These are phyloP conservation scores for Paraphaeosphaeria minitans DNA, from an alignment of 2,329 filamentous ascomycete species.

Conservation along the genomic window DNA sequence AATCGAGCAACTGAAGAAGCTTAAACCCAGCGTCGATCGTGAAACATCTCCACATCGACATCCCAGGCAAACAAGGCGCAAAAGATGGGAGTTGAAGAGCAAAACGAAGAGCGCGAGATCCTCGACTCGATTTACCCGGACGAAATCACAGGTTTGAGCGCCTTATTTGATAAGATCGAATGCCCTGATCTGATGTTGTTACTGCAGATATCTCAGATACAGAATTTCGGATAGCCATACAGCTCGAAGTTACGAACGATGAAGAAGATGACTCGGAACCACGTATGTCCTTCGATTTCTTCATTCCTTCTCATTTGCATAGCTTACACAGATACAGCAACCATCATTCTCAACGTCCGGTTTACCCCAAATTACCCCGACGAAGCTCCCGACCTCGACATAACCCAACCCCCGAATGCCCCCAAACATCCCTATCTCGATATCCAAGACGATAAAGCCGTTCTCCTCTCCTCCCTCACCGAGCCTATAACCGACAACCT, in stretches of 20 bases:
- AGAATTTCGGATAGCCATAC: slow-evolving; percentile 83
- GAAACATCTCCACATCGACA: not conserved
- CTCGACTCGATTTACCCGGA: slow-evolving; percentile 98
- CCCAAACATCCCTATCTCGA: slow-evolving; percentile 74
- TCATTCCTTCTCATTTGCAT: too few relatives aligned
- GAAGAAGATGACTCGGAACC: slow-evolving; percentile 65
- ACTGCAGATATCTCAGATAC: slow-evolving; percentile 81
- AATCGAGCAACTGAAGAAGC: not conserved
- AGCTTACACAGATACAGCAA: slow-evolving; percentile 51
- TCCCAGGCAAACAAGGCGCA: slow-evolving; percentile 1
- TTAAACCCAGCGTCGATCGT: not conserved
- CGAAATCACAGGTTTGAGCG: slow-evolving; percentile 81
- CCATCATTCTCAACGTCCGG: slow-evolving; percentile 79
- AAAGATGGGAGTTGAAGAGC: slow-evolving; percentile 72
- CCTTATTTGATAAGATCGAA: not conserved
- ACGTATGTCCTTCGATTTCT: slow-evolving; percentile 45
- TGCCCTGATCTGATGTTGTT: slow-evolving; percentile 20
- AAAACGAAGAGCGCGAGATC: slow-evolving; percentile 94
- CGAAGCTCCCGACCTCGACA: slow-evolving; percentile 79
- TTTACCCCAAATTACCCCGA: slow-evolving; percentile 94
- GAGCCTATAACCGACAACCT: slow-evolving; percentile 88
- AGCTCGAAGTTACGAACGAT: slow-evolving; percentile 76
- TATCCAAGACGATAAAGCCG: slow-evolving; percentile 77
- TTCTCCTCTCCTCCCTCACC: slow-evolving; percentile 71
- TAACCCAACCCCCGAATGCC: slow-evolving; percentile 74